Conservation (phyloP, 139 green algal species). For the Chlorella sp. region DNA sequence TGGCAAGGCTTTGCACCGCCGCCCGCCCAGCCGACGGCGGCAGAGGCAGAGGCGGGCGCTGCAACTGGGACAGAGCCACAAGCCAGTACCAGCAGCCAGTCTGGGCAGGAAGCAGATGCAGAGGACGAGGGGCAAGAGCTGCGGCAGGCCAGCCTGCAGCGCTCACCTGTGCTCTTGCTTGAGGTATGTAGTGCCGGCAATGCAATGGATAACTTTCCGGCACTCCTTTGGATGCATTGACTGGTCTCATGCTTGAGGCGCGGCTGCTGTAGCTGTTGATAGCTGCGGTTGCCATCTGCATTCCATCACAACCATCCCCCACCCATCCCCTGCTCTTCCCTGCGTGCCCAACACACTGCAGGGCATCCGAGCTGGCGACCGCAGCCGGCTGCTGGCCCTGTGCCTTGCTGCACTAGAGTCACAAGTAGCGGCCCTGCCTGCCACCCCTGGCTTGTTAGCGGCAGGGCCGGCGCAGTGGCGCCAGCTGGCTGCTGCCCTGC, state of each 20-base stretch:
- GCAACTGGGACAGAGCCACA: background rate
- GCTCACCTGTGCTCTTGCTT: conserved; percentile 19
- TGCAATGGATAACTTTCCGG: no score
- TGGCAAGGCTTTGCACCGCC: conserved; percentile 13
- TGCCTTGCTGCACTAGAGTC: conserved; percentile 39
- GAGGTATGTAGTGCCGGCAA: no score
- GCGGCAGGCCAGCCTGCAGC: background rate
- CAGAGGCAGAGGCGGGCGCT: background rate
- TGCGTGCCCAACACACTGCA: no score
- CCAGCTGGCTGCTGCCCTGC: conserved; percentile 15
- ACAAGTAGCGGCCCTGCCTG: conserved; percentile 26
- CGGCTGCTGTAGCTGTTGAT: no score
- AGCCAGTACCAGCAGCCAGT: background rate
- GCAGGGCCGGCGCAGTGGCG: conserved; percentile 30
- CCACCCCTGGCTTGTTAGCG: background rate
- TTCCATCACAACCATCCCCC: background rate
- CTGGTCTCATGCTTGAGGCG: conserved; percentile 5
- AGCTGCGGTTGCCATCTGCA: no score
- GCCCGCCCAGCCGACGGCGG: background rate
- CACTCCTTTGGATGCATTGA: no score
- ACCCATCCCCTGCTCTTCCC: background rate
- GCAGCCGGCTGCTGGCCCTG: conserved; percentile 40
- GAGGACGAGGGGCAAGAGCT: background rate
- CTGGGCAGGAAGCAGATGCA: background rate
- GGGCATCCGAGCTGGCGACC: conserved; percentile 33